Base-by-base conservation (phyloP, 2,329 filamentous ascomycete genomes). In the Fusarium armeniacum region DNA sequence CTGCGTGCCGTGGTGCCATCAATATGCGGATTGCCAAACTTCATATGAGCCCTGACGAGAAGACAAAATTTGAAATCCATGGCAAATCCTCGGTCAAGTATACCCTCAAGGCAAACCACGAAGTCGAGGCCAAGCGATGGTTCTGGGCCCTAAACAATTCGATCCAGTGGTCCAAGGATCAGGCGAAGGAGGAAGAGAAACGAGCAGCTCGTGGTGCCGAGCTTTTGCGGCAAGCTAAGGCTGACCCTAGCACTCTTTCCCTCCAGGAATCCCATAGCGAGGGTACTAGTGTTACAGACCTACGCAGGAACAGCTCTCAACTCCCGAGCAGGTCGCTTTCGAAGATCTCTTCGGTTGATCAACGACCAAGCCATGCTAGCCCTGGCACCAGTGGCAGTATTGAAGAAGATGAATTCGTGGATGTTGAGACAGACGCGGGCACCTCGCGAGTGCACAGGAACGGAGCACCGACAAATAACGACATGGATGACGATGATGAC, bases 71-170 rank as follows among this genome's bases (percentile, higher is more conserved):
- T 75, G 96, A 99, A 77, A 98, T 99, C 55, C 93, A 95, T 67
- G 96, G 96, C 54, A 99, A 99, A 81, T 98, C 95, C 1, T 98
- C 95, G 1, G 96, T 99, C 78, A 99, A 98, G 81, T 99, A 99
- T 78, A 95, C 97, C 50, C 86, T 99, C 55, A 98, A 97, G 80
- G 96, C 96, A 0, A 99, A 99, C 76, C 96, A 99, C 80, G 92
- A 98, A 77, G 95, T 98, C 30, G 96, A 99, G 80, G 95, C 96
- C 8, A 99, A 99, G 81, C 89, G 96, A 58, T 99, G 96, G 96
- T 99, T 97, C 80, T 99, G 96, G 96, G 93, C 96, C 1, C 84
- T 99, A 68, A 99, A 99, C 82, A 99, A 99, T 78, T 95, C 96
- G 8, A 99, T 99, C 51, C 96, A 98, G 78, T 98, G 93, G 92